Evolutionary conservation across 2,329 filamentous ascomycete species (phyloP).

Genomic region (Amylocarpus encephaloides): DNA sequence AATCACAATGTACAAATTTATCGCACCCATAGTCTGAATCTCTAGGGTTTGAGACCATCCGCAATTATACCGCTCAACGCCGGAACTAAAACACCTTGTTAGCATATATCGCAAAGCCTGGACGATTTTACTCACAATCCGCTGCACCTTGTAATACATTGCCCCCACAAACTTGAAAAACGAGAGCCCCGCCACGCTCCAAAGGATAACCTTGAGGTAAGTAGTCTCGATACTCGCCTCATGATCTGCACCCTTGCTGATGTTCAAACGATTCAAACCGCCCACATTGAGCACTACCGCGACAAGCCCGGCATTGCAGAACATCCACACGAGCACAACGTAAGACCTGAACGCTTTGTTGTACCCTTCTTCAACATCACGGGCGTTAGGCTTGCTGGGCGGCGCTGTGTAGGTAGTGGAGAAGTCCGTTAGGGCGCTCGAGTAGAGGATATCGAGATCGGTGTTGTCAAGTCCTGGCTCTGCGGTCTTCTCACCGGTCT

Average conservation of each 20-base stretch:
- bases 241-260: constrained; percentile 79
- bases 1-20: too few relatives aligned
- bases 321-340: constrained; percentile 91
- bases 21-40: too few relatives aligned
- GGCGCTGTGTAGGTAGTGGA: constrained; percentile 64
- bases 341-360: constrained; percentile 90
- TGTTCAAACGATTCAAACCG: constrained; percentile 81
- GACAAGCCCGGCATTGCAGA: constrained; percentile 80
- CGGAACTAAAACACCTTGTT: background rate
- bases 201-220: constrained; percentile 22
- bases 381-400: constrained; percentile 48
- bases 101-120: background rate
- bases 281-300: constrained; percentile 81
- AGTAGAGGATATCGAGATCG: constrained; percentile 89
- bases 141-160: constrained; percentile 19
- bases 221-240: constrained; percentile 13
- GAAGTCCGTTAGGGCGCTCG: constrained; percentile 70
- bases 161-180: constrained; percentile 23
- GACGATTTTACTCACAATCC: constrained; percentile 11
- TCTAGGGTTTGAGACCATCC: too few relatives aligned
- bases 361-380: constrained; percentile 88
- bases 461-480: constrained; percentile 11
- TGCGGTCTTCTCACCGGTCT: constrained; percentile 63
- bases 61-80: background rate
- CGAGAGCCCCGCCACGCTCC: constrained; percentile 22